Evolutionary conservation across 805 yeast species (phyloP).

Genomic region (Metschnikowia cerradonensis): DNA sequence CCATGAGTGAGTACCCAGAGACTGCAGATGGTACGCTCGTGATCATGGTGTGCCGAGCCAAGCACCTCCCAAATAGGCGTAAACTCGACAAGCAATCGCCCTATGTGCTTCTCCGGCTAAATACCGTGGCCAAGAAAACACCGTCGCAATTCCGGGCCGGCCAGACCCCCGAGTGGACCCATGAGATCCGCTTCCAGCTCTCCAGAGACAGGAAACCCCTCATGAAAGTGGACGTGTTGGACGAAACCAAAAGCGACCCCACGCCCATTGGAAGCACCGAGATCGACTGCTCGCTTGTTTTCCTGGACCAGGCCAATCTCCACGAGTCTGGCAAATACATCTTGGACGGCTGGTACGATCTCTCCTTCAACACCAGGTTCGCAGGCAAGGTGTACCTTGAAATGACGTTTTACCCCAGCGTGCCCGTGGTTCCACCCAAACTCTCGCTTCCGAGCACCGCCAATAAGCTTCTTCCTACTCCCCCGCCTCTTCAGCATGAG

Average conservation of each 20-base stretch:
- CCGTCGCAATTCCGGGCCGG: conserved; percentile 83
- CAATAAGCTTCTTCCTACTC: conserved; percentile 10
- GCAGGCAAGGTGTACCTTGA: conserved; percentile 90
- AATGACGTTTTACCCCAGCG: conserved; percentile 80
- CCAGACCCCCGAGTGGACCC: conserved; percentile 87
- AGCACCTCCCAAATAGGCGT: conserved; percentile 80
- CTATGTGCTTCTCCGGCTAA: conserved; percentile 76
- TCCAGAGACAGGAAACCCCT: conserved; percentile 59
- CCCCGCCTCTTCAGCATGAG: conserved; percentile 4
- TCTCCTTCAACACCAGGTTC: conserved; percentile 61
- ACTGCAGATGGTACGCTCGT: conserved; percentile 56
- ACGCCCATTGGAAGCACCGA: conserved; percentile 80
- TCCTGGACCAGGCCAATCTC: conserved; percentile 45
- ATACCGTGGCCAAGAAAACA: conserved; percentile 77
- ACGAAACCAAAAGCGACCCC: conserved; percentile 83
- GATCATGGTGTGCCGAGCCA: conserved; percentile 74
- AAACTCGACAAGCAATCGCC: conserved; percentile 93
- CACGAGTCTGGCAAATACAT: conserved; percentile 59
- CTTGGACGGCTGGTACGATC: conserved; percentile 78
- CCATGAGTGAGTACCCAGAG: conserved; percentile 19
- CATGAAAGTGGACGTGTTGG: conserved; percentile 71
- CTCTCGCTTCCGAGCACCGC: conserved; percentile 8
- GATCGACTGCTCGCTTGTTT: conserved; percentile 71
- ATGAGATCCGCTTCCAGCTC: conserved; percentile 64
- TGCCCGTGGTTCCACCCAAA: conserved; percentile 42